A percentile compares a stretch with the other conserved stretches of the same genome.
phyloP scores from a whole-genome alignment of 2,329 filamentous ascomycete species.

The Monilinia vaccinii-corymbosi region DNA sequence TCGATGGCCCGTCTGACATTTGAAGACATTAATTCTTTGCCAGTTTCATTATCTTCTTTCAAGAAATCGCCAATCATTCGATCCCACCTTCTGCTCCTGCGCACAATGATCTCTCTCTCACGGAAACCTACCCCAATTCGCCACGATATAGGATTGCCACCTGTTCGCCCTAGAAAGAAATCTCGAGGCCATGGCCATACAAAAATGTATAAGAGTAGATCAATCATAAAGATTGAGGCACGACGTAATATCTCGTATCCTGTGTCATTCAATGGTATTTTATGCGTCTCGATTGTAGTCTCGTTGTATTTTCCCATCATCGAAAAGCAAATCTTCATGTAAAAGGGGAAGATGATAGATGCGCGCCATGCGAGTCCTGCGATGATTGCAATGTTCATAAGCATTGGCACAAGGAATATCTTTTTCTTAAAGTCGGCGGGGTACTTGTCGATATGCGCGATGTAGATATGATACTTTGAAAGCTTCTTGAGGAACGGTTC shows the following conservation, averaged over 20 bases:
- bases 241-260: conserved; percentile 41
- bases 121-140: conserved; percentile 66
- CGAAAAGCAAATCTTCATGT: conserved; percentile 37
- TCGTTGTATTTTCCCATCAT: conserved; percentile 39
- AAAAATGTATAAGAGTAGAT: conserved; percentile 60
- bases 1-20: conserved; percentile 61
- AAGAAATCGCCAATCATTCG: conserved; percentile 34
- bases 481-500: conserved; percentile 58
- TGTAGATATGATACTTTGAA: conserved; percentile 63
- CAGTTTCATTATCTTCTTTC: conserved; percentile 38
- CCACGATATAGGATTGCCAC: conserved; percentile 61
- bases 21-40: conserved; percentile 47
- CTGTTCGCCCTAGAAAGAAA: conserved; percentile 53
- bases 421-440: conserved; percentile 65
- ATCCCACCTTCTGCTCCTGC: conserved; percentile 68
- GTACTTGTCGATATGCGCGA: conserved; percentile 72
- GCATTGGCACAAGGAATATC: conserved; percentile 70
- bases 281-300: conserved; percentile 51
- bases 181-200: conserved; percentile 66
- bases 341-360: conserved; percentile 61
- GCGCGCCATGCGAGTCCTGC: conserved; percentile 58
- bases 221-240: conserved; percentile 58
- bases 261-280: conserved; percentile 48
- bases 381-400: conserved; percentile 63
- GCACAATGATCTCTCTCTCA: conserved; percentile 71